Percentiles rank a stretch among this genome's conserved stretches.
phyloP scores from a whole-genome alignment of 116 monocot species.

The Posidonia oceanica region DNA sequence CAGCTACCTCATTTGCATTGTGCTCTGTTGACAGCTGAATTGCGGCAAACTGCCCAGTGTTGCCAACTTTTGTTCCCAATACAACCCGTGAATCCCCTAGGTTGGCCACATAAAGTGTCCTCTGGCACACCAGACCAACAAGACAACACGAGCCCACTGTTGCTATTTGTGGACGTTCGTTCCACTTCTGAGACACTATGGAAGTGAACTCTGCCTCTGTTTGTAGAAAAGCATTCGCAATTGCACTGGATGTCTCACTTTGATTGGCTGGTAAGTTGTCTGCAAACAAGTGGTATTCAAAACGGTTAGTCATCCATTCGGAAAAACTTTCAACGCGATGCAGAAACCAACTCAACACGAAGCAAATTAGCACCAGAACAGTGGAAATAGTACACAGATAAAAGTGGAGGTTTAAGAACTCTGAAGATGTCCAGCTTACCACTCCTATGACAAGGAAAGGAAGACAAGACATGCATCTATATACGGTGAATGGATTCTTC shows the following conservation, averaged over 20 bases:
- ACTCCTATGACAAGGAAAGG: too few relatives aligned
- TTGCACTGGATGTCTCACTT: constrained; percentile 1
- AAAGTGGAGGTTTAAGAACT: too few relatives aligned
- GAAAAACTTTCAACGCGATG: too few relatives aligned
- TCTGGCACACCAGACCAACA: constrained; percentile 65
- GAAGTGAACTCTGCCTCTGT: constrained; percentile 83
- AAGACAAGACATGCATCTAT: too few relatives aligned
- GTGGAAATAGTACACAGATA: too few relatives aligned
- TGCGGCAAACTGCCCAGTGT: constrained; percentile 40
- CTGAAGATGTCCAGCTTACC: too few relatives aligned
- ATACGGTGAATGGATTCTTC: too few relatives aligned
- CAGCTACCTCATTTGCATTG: constrained; percentile 64
- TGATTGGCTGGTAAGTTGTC: background rate
- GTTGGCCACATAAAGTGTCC: constrained; percentile 71
- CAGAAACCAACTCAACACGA: too few relatives aligned
- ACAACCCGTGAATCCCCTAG: constrained; percentile 83
- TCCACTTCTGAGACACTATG: constrained; percentile 37
- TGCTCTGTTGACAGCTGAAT: constrained; percentile 73
- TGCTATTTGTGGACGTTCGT: constrained; percentile 48
- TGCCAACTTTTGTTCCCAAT: constrained; percentile 32
- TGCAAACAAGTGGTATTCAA: background rate
- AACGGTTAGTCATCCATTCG: background rate
- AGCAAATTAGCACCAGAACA: too few relatives aligned
- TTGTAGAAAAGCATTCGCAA: constrained; percentile 45
- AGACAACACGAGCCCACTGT: constrained; percentile 78